Evolutionary conservation across 108 stramenopile genomes (phyloP), one percentile per base, ranked within the genome.

Genomic region (Licmophora abbreviata): DNA sequence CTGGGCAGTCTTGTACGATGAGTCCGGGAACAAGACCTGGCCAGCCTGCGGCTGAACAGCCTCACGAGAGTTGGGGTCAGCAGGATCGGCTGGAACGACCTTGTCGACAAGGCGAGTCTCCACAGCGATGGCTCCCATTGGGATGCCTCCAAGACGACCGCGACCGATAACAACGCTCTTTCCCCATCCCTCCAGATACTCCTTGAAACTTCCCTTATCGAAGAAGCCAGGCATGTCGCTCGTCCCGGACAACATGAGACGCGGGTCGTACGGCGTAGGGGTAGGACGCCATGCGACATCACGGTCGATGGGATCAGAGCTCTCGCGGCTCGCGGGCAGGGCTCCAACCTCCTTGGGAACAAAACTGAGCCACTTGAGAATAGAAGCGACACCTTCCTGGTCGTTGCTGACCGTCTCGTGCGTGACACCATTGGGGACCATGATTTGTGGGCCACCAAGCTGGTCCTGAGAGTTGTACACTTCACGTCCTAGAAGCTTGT

Each of bases 11-110:
- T 98, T 98, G 87, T 88, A 95, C 3, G 94, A 93, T 1, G 92
- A 94, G 76, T 98, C 97, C 10, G 97, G 97, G 93, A 91, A 98
- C 51, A 95, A 83, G 32, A 98, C 97, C 69, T 96, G 95, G 21
- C 69, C 88, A 48, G 97, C 97, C 56, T 98, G 97, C 4, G 93
- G 93, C 40, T 86, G 73, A 54, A 96, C 60, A 6, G 94, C 84
- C 58, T 98, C 97, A n/a, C 95, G 79, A 22, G 91, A 93, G 58
- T 95, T 92, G 51, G 92, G 83, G 66, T 98, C 93, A 43, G 95
- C 97, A 46, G 97, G 97, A 66, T 98, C 97, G 18, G 97, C 97
- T 10, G 97, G 95, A 40, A 95, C 68, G 31, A 92, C 74, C 61
- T 91, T 84, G 55, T 98, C 97, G 47, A 92, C 89, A 43, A 87